phyloP scores from a whole-genome alignment of 2,329 filamentous ascomycete species.

The Neurospora sp. region DNA sequence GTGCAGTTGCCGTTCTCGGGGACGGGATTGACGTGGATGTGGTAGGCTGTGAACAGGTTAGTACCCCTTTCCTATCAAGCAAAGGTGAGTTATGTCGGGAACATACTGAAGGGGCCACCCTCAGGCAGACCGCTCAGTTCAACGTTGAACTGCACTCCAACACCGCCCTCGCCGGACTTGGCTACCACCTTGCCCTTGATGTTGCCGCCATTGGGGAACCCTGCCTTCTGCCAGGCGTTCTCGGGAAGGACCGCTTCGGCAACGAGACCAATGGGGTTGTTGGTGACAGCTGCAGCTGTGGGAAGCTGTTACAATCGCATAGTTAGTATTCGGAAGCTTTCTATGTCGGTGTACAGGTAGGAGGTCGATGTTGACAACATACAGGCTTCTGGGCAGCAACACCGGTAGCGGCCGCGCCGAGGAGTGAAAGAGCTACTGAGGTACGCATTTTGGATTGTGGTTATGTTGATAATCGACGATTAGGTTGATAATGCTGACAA shows the following conservation, averaged over 20 bases:
- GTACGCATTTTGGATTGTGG: background rate
- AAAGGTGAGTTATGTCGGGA: conserved; percentile 36
- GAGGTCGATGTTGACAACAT: background rate
- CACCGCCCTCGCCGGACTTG: conserved; percentile 18
- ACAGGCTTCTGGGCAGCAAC: background rate
- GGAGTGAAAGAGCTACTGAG: background rate
- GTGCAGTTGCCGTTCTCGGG: conserved; percentile 62
- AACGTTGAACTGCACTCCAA: conserved; percentile 24
- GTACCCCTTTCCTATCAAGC: background rate
- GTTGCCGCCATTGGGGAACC: conserved; percentile 37
- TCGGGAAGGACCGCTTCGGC: conserved; percentile 50
- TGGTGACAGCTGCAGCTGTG: conserved; percentile 23
- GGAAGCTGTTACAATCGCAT: background rate
- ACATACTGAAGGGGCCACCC: conserved; percentile 26
- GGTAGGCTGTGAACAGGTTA: conserved; percentile 46
- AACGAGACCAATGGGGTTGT: conserved; percentile 45
- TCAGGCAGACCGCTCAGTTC: conserved; percentile 24
- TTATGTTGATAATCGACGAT: background rate
- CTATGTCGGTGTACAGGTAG: background rate
- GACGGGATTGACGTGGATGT: conserved; percentile 59
- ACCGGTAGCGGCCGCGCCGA: background rate
- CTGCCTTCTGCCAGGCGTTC: conserved; percentile 38
- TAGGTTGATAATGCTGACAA: background rate
- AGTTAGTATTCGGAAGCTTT: background rate
- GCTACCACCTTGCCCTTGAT: conserved; percentile 32